Evolutionary conservation across 116 monocot species (phyloP), one percentile per base, ranked within the genome.

Genomic region (Papilionanthe hybrid): DNA sequence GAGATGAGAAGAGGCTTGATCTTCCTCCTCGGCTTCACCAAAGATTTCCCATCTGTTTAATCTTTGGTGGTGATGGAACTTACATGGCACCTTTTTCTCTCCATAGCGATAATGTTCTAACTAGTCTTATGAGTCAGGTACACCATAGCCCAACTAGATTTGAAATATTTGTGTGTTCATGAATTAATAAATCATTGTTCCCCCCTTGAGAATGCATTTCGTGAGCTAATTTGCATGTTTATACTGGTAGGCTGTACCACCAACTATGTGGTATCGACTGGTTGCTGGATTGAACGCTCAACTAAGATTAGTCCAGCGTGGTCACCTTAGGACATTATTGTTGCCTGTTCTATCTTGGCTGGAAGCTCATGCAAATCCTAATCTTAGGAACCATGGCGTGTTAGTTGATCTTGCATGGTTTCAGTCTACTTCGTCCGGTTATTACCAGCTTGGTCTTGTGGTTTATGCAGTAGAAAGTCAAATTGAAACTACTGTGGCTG

Each of bases 91-190:
- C 94, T 71, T 95, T 99, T 86, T 75, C 84, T 25, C 95, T 99
- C 77, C 92, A 99, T 48, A 99, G 95, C 81, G 99, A 99, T 80
- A 99, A 93, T 86, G 86, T 99, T 74, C 92, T 99, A 30, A 99
- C 99, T 22, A 95, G 88, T 84, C 99, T 99, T 63, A 92, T 99
- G 95, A 89, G 99, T 72, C 99, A 99, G 95, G 99, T 99, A 73
- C 10, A 5, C 45, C 10, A 10, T 45, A 20, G 42, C 20, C 42
- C 18, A 20, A 3, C 28, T 65, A 7, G 9, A 65, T 73, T 72
- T 20, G 19, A 81, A 41, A 73, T 73, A 25, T 42, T 44, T 73
- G 43, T 4, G 19, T 32, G 71, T 32, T 29, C 32, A 73, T n/a
- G n/a, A n/a, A n/a, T n/a, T n/a, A n/a, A n/a, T n/a, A n/a, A n/a